Percentiles rank a stretch among this genome's conserved stretches.
Conservation (phyloP, 768 basidiomycete genomes). For the Tulasnella sp. region DNA sequence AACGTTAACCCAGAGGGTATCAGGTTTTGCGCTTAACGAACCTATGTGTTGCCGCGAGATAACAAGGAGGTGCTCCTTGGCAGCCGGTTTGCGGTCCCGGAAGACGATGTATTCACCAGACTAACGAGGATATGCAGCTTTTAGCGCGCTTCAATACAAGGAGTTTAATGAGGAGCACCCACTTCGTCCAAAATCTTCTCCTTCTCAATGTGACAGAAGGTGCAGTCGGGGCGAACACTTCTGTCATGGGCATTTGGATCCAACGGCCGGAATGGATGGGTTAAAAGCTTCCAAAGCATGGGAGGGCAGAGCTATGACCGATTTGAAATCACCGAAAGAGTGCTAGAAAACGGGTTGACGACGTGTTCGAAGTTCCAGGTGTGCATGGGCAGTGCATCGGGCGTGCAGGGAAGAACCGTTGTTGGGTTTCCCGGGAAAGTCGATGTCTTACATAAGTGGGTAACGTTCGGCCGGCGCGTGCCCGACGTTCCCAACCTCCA, state of each 20-base stretch:
- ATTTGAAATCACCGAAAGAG: not conserved
- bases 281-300: not conserved
- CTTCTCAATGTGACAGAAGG: not conserved
- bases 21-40: conserved; percentile 25
- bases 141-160: not conserved
- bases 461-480: not conserved
- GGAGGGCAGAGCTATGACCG: not conserved
- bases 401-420: not conserved
- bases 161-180: not conserved
- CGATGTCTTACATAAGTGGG: not conserved
- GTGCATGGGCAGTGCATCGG: not conserved
- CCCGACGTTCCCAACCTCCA: not conserved
- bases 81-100: conserved; percentile 38
- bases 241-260: not conserved
- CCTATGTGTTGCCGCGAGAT: conserved; percentile 41
- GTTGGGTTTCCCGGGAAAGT: not conserved
- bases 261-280: not conserved
- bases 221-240: not conserved
- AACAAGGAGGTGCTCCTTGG: conserved; percentile 39
- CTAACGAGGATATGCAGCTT: not conserved
- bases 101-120: conserved; percentile 31
- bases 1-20: conserved; percentile 15
- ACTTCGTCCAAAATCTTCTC: not conserved
- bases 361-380: not conserved
- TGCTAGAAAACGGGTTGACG: not conserved